These are phyloP conservation scores for Epichloe hybrida DNA, from an alignment of 2,329 filamentous ascomycete genomes.

Conservation along the genomic window DNA sequence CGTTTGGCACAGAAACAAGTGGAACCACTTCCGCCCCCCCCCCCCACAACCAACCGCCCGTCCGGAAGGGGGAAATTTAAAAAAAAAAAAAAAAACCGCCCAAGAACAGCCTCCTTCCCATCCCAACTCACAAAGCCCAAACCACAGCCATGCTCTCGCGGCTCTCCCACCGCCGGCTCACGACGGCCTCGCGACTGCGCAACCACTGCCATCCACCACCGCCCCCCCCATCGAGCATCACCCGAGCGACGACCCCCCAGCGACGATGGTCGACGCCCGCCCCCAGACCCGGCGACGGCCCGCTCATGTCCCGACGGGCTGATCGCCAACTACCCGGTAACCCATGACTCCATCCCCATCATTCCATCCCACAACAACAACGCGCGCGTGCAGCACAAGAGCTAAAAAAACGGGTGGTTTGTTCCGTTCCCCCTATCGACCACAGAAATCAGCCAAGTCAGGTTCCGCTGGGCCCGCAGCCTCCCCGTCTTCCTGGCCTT, in stretches of 20 bases:
- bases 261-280: conserved; percentile 39
- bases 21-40: too few species aligned
- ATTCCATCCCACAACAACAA: accelerated
- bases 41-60: too few species aligned
- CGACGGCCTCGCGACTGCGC: conserved; percentile 11
- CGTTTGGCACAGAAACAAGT: too few species aligned
- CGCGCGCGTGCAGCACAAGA: background rate
- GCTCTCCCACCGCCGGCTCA: conserved; percentile 12
- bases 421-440: too few species aligned
- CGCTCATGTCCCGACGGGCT: conserved; percentile 49
- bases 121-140: background rate
- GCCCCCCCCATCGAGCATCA: conserved; percentile 1
- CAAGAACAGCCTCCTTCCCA: too few species aligned
- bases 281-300: conserved; percentile 40
- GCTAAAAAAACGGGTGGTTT: too few species aligned
- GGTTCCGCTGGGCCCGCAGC: conserved; percentile 54
- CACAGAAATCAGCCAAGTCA: conserved; percentile 29
- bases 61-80: accelerated
- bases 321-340: conserved; percentile 54
- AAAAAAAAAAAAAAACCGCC: background rate
- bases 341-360: background rate
- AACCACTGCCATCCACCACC: background rate
- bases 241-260: conserved; percentile 12
- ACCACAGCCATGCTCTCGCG: conserved; percentile 8
- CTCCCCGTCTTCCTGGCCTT: conserved; percentile 68